phyloP scores from a whole-genome alignment of 2,329 filamentous ascomycete species.

The Emydomyces testavorans region DNA sequence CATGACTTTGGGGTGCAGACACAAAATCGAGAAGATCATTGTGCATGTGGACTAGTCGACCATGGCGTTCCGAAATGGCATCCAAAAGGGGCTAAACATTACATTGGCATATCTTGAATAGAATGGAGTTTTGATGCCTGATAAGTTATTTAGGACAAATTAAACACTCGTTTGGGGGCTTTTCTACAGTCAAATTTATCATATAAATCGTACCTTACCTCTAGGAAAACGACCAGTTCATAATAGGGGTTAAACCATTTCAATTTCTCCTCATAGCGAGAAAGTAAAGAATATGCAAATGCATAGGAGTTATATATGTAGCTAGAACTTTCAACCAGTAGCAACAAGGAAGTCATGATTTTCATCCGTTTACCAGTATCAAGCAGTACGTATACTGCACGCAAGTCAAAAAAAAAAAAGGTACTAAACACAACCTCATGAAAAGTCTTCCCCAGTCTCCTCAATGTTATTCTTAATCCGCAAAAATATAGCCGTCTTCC shows the following conservation, averaged over 20 bases:
- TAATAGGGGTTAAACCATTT: neutral
- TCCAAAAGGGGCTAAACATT: too few relatives aligned
- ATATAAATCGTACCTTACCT: too few relatives aligned
- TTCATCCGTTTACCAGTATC: neutral
- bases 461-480: conserved; percentile 76
- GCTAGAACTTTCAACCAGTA: neutral
- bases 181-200: too few relatives aligned
- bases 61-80: too few relatives aligned
- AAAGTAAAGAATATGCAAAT: neutral
- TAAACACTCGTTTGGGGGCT: neutral
- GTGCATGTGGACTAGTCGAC: conserved; percentile 1
- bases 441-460: conserved; percentile 57
- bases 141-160: neutral
- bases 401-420: neutral
- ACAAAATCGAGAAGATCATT: neutral
- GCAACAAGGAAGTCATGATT: neutral
- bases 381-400: neutral
- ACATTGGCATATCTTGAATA: neutral
- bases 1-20: neutral
- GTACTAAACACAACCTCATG: conserved; percentile 31
- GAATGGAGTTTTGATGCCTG: neutral
- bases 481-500: conserved; percentile 82
- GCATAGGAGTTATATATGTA: neutral
- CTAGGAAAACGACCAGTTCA: neutral
- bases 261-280: neutral